Base-by-base conservation (phyloP, 73 alveolate species). In the Tetrahymena malaccensis region DNA sequence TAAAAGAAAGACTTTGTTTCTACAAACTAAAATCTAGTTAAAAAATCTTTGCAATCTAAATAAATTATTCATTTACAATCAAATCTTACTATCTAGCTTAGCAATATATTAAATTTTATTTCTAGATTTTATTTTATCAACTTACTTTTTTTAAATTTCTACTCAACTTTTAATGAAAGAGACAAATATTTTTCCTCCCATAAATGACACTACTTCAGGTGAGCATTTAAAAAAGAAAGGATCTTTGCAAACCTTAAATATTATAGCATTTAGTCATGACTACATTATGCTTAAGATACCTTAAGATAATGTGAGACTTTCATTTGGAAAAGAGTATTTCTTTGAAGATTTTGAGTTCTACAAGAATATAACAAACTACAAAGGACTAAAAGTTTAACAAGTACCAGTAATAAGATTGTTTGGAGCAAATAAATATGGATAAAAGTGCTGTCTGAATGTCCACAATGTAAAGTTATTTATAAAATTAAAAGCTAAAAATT, bases 391-490 rank as follows among this genome's bases (percentile, higher is more conserved):
- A 70, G 43, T 70, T 25, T n/a, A 70, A 12, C 37, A 70, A 70
- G 96, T 94, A 19, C 96, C 96, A 11, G 95, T 94, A 4, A 94
- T 94, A n/a, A 85, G 96, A 43, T 57, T 94, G 35, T 94, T 84
- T 85, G 96, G 96, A 19, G 95, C 93, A 5, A 94, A 70, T 13
- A 84, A 94, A 31, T 85, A 85, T 43, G 84, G 93, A 17, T 85
- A 85, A 38, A 44, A 85, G 50, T 44, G 83, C 94, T 94, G 96
- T 43, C 85, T 85, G 16, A 94, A 94, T 94, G 96, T 94, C 85
- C 96, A 94, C 85, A 94, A 89, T 27, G 89, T 70, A 70, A 7
- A n/a, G 0, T 22, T 70, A n/a, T 70, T 8, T 27, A 0, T 1
- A 15, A 12, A 70, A 12, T 70, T 8, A 70, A 27, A n/a, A 3